Percentiles rank a stretch among this genome's conserved stretches.
These are phyloP conservation scores for Populus hybrid DNA, from an alignment of 441 rosid genomes.

Conservation along the genomic window DNA sequence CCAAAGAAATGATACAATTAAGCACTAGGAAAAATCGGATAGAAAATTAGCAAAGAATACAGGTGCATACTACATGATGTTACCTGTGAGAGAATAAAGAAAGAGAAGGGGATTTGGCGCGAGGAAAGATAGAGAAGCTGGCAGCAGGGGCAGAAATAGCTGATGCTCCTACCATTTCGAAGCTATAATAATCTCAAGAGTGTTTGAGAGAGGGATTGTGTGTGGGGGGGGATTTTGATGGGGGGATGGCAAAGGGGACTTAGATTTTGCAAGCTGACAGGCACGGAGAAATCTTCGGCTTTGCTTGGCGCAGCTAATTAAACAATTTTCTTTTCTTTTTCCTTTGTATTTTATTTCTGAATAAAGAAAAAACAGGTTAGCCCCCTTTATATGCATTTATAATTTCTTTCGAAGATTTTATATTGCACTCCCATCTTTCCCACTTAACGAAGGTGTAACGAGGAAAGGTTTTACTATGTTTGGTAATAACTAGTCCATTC, in stretches of 20 bases:
- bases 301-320: neutral
- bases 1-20: neutral
- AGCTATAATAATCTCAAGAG: neutral
- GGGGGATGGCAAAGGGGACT: neutral
- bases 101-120: slow-evolving; percentile 29
- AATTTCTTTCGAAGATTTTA: neutral
- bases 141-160: slow-evolving; percentile 43
- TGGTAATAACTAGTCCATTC: neutral
- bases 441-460: neutral
- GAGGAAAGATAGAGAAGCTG: slow-evolving; percentile 31
- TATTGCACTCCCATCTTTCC: neutral
- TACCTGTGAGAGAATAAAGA: slow-evolving; percentile 43
- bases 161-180: slow-evolving; percentile 49
- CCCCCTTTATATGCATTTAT: too few relatives aligned
- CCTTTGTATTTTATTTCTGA: too few relatives aligned
- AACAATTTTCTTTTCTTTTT: neutral
- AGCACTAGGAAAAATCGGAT: neutral
- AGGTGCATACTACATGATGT: neutral
- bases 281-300: neutral
- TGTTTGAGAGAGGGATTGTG: too few relatives aligned
- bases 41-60: too few relatives aligned
- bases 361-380: too few relatives aligned
- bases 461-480: neutral
- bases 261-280: neutral
- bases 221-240: neutral